Evolutionary conservation across 2,329 filamentous ascomycete genomes (phyloP).

Genomic region (Canariomyces notabilis): DNA sequence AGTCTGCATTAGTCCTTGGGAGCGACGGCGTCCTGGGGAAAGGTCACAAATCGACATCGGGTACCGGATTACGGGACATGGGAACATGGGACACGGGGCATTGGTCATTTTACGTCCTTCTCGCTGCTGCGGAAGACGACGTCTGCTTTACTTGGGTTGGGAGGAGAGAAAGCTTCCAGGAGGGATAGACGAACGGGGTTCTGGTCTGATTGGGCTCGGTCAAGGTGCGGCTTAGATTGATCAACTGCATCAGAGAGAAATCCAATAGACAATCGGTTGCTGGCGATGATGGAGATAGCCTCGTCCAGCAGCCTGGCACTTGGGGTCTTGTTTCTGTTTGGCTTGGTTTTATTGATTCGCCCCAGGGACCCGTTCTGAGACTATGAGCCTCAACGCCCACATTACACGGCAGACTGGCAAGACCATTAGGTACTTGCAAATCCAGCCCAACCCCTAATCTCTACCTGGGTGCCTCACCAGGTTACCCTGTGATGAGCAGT

Average conservation of each 20-base stretch:
- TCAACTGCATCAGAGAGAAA: conserved; percentile 8
- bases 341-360: not conserved
- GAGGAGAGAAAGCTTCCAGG: not conserved
- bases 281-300: conserved; percentile 1
- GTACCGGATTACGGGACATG: no score
- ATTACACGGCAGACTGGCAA: no score
- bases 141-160: not conserved
- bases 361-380: not conserved
- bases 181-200: conserved; percentile 2
- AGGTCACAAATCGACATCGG: not conserved
- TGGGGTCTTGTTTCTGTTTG: not conserved
- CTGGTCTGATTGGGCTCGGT: not conserved
- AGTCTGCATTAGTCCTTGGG: not conserved
- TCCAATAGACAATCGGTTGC: not conserved
- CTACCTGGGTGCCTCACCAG: no score
- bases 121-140: not conserved
- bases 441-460: no score
- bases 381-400: no score
- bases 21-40: conserved; percentile 11
- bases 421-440: no score
- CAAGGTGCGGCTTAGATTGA: not conserved
- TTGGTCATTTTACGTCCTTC: not conserved
- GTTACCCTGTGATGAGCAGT: no score
- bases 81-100: not conserved
- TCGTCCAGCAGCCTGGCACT: not conserved